phyloP scores from a whole-genome alignment of 1,139 yeast genomes.

The Yamadazyma taylorii region DNA sequence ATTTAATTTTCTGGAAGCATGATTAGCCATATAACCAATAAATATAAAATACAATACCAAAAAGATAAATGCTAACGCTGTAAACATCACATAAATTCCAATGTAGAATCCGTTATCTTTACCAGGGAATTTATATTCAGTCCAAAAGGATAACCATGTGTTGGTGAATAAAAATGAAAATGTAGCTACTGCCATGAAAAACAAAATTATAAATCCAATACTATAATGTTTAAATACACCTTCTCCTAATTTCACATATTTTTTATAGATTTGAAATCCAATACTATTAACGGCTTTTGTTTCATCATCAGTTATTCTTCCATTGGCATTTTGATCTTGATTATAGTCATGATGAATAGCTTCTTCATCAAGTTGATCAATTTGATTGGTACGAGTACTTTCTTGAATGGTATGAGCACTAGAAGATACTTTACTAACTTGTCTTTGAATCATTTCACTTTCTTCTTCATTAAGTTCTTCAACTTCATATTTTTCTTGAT shows the following conservation, averaged over 20 bases:
- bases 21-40: conserved; percentile 53
- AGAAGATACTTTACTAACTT: conserved; percentile 13
- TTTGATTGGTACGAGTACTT: background rate
- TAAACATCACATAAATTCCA: conserved; percentile 67
- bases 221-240: conserved; percentile 35
- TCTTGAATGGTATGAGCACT: background rate
- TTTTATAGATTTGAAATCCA: conserved; percentile 27
- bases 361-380: conserved; percentile 21
- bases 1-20: conserved; percentile 42
- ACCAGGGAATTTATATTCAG: conserved; percentile 50
- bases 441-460: conserved; percentile 16
- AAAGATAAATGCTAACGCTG: conserved; percentile 39
- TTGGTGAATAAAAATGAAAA: conserved; percentile 67
- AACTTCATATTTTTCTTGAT: conserved; percentile 21
- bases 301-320: conserved; percentile 32
- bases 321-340: conserved; percentile 21
- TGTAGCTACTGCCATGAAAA: conserved; percentile 43
- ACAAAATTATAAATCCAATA: conserved; percentile 9
- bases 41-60: conserved; percentile 43
- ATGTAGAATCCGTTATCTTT: conserved; percentile 61
- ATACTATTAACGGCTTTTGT: conserved; percentile 41
- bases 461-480: conserved; percentile 18
- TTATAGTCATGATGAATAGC: conserved; percentile 17
- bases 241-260: conserved; percentile 59
- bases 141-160: conserved; percentile 89